Percentiles rank a stretch among this genome's conserved stretches.
Evolutionary conservation across 2,329 filamentous ascomycete genomes (phyloP).

Genomic region (Nemania sp.): DNA sequence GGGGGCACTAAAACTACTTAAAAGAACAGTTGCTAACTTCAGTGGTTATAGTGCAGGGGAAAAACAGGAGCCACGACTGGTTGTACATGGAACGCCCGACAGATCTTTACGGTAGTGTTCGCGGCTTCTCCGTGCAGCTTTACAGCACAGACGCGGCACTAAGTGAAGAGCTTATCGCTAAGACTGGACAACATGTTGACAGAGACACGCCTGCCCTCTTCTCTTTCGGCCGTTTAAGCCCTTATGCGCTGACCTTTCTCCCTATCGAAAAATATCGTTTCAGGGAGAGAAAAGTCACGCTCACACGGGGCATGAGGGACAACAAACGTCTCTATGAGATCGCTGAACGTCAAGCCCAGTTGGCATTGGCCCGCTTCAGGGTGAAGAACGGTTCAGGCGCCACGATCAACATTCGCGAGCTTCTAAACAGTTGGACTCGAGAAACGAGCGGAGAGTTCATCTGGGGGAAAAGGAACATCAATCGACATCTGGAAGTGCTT

Average conservation of each 20-base stretch:
- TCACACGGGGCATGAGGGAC: slow-evolving; percentile 4
- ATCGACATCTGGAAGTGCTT: slow-evolving; percentile 1
- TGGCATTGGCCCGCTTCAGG: not conserved
- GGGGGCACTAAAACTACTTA: too few species aligned
- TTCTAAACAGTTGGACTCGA: slow-evolving; percentile 2
- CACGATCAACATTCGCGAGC: slow-evolving; percentile 7
- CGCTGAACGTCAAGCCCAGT: not conserved
- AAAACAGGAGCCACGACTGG: slow-evolving; percentile 8
- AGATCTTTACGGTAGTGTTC: not conserved
- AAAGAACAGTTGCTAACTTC: too few species aligned
- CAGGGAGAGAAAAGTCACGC: slow-evolving; percentile 4
- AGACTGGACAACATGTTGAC: slow-evolving; percentile 1
- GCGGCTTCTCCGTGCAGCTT: slow-evolving; percentile 3
- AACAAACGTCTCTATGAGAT: slow-evolving; percentile 3
- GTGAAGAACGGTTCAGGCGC: slow-evolving; percentile 2
- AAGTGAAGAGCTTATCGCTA: slow-evolving; percentile 1
- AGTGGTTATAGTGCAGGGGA: too few species aligned
- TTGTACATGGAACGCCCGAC: slow-evolving; percentile 1
- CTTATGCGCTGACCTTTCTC: slow-evolving; percentile 6
- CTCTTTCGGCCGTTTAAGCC: slow-evolving; percentile 8
- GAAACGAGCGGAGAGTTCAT: slow-evolving; percentile 9
- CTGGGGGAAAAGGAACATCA: slow-evolving; percentile 3
- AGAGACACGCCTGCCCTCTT: slow-evolving; percentile 4
- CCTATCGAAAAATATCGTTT: slow-evolving; percentile 7
- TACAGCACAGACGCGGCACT: slow-evolving; percentile 2